phyloP scores from a whole-genome alignment of 1,284 basidiomycete genomes.

The Pseudozyma tsukubaensis region DNA sequence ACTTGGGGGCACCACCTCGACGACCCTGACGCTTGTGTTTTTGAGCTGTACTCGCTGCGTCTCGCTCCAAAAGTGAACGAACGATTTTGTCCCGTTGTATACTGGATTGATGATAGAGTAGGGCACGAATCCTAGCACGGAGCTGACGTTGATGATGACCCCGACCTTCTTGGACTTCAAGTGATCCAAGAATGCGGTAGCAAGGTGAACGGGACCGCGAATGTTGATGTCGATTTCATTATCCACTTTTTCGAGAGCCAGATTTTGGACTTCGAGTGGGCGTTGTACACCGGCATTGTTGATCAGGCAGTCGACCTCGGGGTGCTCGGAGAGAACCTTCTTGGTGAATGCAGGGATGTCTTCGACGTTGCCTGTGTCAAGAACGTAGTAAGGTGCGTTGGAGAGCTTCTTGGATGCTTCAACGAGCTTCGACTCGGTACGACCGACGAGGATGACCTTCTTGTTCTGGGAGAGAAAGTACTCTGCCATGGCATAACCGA shows the following conservation, averaged over 20 bases:
- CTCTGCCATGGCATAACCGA: conserved; percentile 68
- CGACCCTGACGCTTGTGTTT: conserved; percentile 54
- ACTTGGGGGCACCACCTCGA: conserved; percentile 65
- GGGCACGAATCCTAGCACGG: conserved; percentile 59
- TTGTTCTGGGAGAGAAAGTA: conserved; percentile 68
- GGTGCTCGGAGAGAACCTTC: conserved; percentile 67
- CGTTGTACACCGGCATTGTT: conserved; percentile 70
- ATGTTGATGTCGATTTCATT: conserved; percentile 64
- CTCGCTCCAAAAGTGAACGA: conserved; percentile 63
- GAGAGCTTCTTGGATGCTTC: conserved; percentile 65
- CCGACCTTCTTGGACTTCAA: conserved; percentile 56
- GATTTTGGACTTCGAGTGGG: conserved; percentile 57
- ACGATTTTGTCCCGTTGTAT: conserved; percentile 60
- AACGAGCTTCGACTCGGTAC: conserved; percentile 67
- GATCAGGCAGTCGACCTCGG: conserved; percentile 70
- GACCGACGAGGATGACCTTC: conserved; percentile 69
- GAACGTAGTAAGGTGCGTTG: conserved; percentile 67
- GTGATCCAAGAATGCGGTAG: conserved; percentile 59
- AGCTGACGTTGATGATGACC: conserved; percentile 62
- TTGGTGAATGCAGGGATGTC: conserved; percentile 64
- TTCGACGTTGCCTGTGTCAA: conserved; percentile 67
- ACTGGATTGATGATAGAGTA: conserved; percentile 55
- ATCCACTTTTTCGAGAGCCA: conserved; percentile 60
- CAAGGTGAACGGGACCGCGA: conserved; percentile 61
- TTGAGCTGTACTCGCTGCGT: conserved; percentile 60